Percentiles rank a stretch among this genome's conserved stretches.
Conservation (phyloP, 2,329 filamentous ascomycete species). For the Cladosporium sp. region DNA sequence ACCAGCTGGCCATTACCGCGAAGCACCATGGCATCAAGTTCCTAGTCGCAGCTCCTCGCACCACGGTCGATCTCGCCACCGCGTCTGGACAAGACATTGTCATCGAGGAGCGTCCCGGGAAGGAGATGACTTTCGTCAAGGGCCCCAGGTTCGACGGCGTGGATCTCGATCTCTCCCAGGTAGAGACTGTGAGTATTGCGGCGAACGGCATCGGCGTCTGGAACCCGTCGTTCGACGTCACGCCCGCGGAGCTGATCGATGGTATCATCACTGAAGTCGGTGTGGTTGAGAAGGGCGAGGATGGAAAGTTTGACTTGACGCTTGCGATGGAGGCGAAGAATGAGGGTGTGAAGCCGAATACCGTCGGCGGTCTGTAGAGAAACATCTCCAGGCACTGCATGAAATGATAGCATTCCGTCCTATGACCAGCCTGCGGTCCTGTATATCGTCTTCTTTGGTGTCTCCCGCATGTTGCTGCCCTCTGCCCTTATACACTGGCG, state of each 20-base stretch:
- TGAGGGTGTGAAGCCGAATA: slow-evolving; percentile 31
- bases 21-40: slow-evolving; percentile 88
- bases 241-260: slow-evolving; percentile 82
- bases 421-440: too few relatives aligned
- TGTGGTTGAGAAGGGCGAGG: slow-evolving; percentile 69
- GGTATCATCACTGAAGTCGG: slow-evolving; percentile 91
- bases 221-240: slow-evolving; percentile 98
- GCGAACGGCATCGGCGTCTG: slow-evolving; percentile 75
- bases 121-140: slow-evolving; percentile 80
- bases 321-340: slow-evolving; percentile 30
- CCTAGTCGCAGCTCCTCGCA: slow-evolving; percentile 89
- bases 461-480: neutral
- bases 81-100: slow-evolving; percentile 73
- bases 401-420: too few relatives aligned
- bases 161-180: slow-evolving; percentile 57
- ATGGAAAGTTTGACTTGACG: slow-evolving; percentile 61
- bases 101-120: slow-evolving; percentile 80
- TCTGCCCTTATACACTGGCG: neutral
- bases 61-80: slow-evolving; percentile 85
- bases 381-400: neutral
- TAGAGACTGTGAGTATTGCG: slow-evolving; percentile 75
- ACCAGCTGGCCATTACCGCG: slow-evolving; percentile 86
- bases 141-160: slow-evolving; percentile 64
- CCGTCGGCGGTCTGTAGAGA: slow-evolving; percentile 26
- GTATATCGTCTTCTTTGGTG: neutral